A percentile compares a stretch with the other conserved stretches of the same genome.
Evolutionary conservation across 2,329 filamentous ascomycete genomes (phyloP).

Genomic region (Tolypocladium paradoxum): DNA sequence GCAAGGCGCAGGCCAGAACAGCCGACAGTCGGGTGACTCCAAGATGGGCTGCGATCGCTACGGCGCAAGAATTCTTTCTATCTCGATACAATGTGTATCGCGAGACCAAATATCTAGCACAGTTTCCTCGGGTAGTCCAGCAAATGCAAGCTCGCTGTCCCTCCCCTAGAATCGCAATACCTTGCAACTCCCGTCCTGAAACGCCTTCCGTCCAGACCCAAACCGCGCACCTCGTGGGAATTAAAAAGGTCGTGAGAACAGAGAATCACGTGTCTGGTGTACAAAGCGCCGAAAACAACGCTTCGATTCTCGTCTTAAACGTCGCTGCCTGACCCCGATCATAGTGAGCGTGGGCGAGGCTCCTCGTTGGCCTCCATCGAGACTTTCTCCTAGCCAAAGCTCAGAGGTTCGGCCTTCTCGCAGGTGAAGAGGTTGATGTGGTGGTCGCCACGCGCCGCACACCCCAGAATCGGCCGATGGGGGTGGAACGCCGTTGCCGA

Average conservation of each 20-base stretch:
- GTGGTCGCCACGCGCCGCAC: slow-evolving; percentile 74
- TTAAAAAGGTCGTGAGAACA: neutral
- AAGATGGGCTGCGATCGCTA: neutral
- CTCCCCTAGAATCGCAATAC: neutral
- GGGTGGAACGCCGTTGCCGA: slow-evolving; percentile 90
- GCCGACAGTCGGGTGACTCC: neutral
- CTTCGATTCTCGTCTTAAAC: neutral
- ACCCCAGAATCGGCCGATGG: slow-evolving; percentile 83
- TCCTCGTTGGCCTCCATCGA: neutral
- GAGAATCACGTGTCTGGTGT: neutral
- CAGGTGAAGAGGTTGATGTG: slow-evolving; percentile 85
- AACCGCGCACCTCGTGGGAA: neutral
- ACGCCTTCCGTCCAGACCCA: neutral
- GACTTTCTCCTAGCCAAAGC: slow-evolving; percentile 15
- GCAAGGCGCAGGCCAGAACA: neutral
- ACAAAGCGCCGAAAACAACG: neutral
- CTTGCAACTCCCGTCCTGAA: neutral
- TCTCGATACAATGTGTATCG: neutral
- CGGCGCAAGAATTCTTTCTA: neutral
- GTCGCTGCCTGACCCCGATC: neutral
- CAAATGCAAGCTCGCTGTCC: neutral
- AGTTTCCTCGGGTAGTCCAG: neutral
- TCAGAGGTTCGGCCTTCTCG: slow-evolving; percentile 33
- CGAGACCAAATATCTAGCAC: neutral
- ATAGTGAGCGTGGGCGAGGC: neutral